A percentile compares a stretch with the other conserved stretches of the same genome.
Evolutionary conservation across 306 rosid genomes (phyloP).

Genomic region (Glycine tomentella): DNA sequence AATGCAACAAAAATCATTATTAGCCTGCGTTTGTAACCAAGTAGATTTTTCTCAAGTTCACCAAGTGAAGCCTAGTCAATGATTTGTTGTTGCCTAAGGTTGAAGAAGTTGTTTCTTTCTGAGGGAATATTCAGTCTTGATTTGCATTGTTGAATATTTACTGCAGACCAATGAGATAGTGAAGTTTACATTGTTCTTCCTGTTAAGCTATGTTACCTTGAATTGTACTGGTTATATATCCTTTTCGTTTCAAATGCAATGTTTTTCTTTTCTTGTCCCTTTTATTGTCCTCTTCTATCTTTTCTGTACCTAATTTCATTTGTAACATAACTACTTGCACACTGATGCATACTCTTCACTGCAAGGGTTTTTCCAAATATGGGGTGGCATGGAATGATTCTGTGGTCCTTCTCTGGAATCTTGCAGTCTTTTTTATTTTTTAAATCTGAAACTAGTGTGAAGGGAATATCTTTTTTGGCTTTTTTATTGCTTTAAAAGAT

Average conservation of each 20-base stretch:
- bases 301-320: not conserved
- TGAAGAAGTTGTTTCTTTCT: too few species aligned
- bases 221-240: conserved; percentile 40
- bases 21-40: too few species aligned
- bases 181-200: conserved; percentile 18
- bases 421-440: not conserved
- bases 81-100: too few species aligned
- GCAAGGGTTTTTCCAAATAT: not conserved
- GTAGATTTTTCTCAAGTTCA: too few species aligned
- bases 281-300: not conserved
- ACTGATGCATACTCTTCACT: not conserved
- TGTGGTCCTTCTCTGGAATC: not conserved
- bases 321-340: not conserved
- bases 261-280: not conserved
- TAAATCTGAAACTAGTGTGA: not conserved
- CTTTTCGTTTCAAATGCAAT: too few species aligned
- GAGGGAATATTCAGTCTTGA: conserved; percentile 39
- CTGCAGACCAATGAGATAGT: conserved; percentile 35
- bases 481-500: not conserved
- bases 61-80: too few species aligned
- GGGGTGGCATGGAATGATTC: too few species aligned
- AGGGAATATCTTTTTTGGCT: not conserved
- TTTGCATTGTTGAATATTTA: conserved; percentile 41
- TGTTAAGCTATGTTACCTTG: conserved; percentile 21
- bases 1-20: too few species aligned